Conservation (phyloP, 2,329 filamentous ascomycete species). For the Blumeriella jaapii region DNA sequence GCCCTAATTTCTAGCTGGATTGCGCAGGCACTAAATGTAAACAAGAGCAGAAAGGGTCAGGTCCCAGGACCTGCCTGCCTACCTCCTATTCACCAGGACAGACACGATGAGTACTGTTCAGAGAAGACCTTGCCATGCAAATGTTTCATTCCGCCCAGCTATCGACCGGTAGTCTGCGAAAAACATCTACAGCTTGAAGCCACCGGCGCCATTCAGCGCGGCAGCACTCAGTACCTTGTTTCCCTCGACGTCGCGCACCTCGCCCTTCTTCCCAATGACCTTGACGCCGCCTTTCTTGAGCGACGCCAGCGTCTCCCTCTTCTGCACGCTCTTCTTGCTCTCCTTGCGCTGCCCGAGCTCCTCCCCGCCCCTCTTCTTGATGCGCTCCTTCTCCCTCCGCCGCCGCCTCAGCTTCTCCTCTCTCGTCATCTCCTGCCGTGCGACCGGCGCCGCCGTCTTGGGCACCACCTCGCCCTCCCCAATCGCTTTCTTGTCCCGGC, state of each 20-base stretch:
- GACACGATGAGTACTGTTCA: no score
- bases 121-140: no score
- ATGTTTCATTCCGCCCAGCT: no score
- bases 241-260: constrained; percentile 73
- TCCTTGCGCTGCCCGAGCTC: constrained; percentile 36
- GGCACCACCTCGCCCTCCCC: constrained; percentile 62
- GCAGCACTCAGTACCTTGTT: constrained; percentile 52
- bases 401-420: constrained; percentile 73
- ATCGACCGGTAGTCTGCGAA: no score
- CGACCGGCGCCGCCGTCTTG: constrained; percentile 66
- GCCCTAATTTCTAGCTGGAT: no score
- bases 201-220: constrained; percentile 39
- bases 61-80: no score
- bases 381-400: constrained; percentile 75
- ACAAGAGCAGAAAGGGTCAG: no score
- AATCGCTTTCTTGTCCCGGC: constrained; percentile 43
- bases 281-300: constrained; percentile 80
- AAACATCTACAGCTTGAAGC: constrained; percentile 45
- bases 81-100: no score
- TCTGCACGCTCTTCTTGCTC: constrained; percentile 47
- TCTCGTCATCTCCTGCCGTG: constrained; percentile 74
- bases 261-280: constrained; percentile 83
- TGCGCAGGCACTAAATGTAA: no score
- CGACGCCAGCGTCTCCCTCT: constrained; percentile 36
- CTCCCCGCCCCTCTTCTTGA: constrained; percentile 53